These are phyloP conservation scores for Verticillium tricorpus DNA, from an alignment of 2,329 filamentous ascomycete species.

Conservation along the genomic window DNA sequence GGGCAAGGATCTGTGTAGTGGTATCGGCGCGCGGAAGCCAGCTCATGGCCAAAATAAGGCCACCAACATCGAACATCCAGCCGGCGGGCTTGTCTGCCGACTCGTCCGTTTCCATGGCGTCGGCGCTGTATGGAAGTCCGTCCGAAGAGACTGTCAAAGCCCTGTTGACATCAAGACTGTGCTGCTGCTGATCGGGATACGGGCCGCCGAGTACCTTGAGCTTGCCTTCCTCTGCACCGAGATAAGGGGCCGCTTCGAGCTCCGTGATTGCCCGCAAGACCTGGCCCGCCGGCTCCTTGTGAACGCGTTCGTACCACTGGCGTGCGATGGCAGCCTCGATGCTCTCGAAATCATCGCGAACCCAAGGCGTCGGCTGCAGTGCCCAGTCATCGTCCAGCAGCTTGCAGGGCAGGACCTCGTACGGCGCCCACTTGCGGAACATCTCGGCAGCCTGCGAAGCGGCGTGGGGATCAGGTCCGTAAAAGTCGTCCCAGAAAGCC, in stretches of 20 bases:
- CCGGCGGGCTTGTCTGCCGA: conserved; percentile 28
- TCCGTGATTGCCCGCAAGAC: conserved; percentile 4
- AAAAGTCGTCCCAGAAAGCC: conserved; percentile 18
- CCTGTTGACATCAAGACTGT: conserved; percentile 21
- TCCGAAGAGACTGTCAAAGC: conserved; percentile 20
- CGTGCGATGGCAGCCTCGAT: conserved; percentile 5
- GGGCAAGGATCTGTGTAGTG: conserved; percentile 43
- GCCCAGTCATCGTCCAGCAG: conserved; percentile 1
- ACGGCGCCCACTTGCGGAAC: conserved; percentile 24
- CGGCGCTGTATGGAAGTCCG: conserved; percentile 22
- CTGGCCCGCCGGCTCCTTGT: neutral
- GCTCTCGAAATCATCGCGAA: conserved; percentile 9
- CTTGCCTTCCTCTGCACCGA: conserved; percentile 15
- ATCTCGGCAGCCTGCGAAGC: conserved; percentile 14
- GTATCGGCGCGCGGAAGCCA: conserved; percentile 41
- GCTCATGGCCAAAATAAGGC: conserved; percentile 46
- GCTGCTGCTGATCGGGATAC: conserved; percentile 22
- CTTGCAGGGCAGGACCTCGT: conserved; percentile 22
- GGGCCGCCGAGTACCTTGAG: conserved; percentile 31
- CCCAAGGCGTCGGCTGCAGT: conserved; percentile 14
- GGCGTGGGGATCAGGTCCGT: conserved; percentile 15
- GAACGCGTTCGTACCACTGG: conserved; percentile 9
- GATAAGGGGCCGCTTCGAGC: conserved; percentile 24
- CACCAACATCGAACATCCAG: conserved; percentile 52
- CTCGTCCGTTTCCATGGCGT: conserved; percentile 10